These are phyloP conservation scores for Naumovozyma baii DNA, from an alignment of 805 yeast genomes.

Conservation along the genomic window DNA sequence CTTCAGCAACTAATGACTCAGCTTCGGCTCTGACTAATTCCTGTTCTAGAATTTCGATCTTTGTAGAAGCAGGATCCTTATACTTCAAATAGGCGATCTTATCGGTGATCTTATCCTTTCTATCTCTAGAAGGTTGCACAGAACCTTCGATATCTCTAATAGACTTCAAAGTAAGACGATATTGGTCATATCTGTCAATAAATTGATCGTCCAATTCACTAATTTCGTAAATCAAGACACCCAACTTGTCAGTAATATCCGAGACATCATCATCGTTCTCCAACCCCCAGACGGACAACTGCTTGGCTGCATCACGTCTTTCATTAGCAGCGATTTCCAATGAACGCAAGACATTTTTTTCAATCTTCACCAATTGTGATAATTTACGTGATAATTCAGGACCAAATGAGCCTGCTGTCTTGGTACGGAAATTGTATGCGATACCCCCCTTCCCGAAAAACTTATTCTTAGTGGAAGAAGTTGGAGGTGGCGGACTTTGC, in stretches of 20 bases:
- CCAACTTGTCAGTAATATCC: constrained; percentile 79
- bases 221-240: constrained; percentile 71
- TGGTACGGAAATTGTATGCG: constrained; percentile 52
- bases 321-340: constrained; percentile 69
- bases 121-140: constrained; percentile 80
- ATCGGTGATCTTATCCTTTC: constrained; percentile 77
- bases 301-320: constrained; percentile 74
- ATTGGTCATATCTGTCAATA: constrained; percentile 78
- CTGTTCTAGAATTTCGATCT: constrained; percentile 73
- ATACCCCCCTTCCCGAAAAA: constrained; percentile 78
- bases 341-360: constrained; percentile 71
- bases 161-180: constrained; percentile 71
- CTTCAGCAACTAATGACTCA: constrained; percentile 84
- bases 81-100: constrained; percentile 76
- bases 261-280: constrained; percentile 78
- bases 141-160: constrained; percentile 79
- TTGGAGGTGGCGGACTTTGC: constrained; percentile 90
- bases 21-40: constrained; percentile 89
- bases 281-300: constrained; percentile 79
- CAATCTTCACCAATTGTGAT: constrained; percentile 67
- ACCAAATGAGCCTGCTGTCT: constrained; percentile 69
- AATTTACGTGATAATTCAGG: constrained; percentile 72
- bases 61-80: constrained; percentile 76
- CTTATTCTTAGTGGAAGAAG: constrained; percentile 71
- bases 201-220: constrained; percentile 83